phyloP scores from a whole-genome alignment of 805 yeast species.

The Tetrapisispora namnaoensis region DNA sequence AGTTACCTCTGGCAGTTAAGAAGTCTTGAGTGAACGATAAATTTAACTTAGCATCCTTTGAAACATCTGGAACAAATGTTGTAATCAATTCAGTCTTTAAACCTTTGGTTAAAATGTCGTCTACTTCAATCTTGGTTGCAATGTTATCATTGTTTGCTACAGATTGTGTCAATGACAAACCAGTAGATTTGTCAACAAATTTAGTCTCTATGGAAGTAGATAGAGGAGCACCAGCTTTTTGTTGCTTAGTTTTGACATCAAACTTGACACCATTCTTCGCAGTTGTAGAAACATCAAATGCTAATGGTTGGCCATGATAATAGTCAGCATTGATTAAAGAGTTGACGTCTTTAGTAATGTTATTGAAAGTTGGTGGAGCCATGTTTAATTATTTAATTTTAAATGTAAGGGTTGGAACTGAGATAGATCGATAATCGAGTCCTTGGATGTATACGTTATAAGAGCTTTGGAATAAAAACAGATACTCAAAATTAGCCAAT shows the following conservation, averaged over 20 bases:
- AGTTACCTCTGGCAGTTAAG: slow-evolving; percentile 87
- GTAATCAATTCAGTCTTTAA: slow-evolving; percentile 88
- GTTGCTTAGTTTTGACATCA: slow-evolving; percentile 84
- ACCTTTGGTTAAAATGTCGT: slow-evolving; percentile 81
- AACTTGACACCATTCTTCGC: slow-evolving; percentile 96
- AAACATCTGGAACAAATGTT: slow-evolving; percentile 73
- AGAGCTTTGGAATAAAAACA: too few species aligned
- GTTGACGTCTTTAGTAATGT: slow-evolving; percentile 86
- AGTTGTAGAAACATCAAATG: slow-evolving; percentile 80
- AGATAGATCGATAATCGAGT: not conserved
- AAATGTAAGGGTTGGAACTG: not conserved
- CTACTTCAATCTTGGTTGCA: slow-evolving; percentile 86
- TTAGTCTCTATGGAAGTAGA: slow-evolving; percentile 86
- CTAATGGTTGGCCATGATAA: slow-evolving; percentile 82
- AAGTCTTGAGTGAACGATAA: slow-evolving; percentile 86
- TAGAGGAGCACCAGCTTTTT: slow-evolving; percentile 68
- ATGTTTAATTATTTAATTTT: slow-evolving; percentile 25
- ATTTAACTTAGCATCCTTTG: slow-evolving; percentile 83
- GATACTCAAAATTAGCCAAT: too few species aligned
- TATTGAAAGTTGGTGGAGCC: slow-evolving; percentile 88
- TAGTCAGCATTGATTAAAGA: slow-evolving; percentile 85
- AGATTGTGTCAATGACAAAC: slow-evolving; percentile 91
- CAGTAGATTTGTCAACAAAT: slow-evolving; percentile 85
- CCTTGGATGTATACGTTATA: too few species aligned
- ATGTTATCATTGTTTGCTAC: slow-evolving; percentile 92